Conservation (phyloP, 108 stramenopile species). For the Cyclotella kingstonii region DNA sequence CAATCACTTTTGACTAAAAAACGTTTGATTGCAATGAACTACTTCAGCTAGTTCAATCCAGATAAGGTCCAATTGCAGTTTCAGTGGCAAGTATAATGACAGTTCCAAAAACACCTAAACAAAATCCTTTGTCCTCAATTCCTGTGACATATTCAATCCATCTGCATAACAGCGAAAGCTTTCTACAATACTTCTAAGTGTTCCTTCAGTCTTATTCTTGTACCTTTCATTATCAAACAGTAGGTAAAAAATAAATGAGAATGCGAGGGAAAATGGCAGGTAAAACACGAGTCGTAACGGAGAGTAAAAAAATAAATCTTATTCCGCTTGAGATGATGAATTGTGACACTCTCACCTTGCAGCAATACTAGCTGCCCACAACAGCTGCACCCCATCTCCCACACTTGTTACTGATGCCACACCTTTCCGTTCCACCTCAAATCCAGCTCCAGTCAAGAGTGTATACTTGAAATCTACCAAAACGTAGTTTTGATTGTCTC, state of each 20-base stretch:
- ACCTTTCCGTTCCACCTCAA: slow-evolving; percentile 91
- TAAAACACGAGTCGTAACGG: neutral
- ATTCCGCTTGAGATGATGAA: no score
- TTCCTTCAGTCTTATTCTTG: slow-evolving; percentile 73
- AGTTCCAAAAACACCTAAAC: neutral
- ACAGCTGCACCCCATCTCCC: slow-evolving; percentile 73
- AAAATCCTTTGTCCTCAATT: slow-evolving; percentile 24
- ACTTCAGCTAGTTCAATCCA: no score
- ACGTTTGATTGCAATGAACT: no score
- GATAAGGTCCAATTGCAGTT: no score
- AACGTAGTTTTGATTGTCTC: slow-evolving; percentile 55
- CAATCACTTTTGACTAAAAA: slow-evolving; percentile 1
- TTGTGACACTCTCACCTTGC: slow-evolving; percentile 26
- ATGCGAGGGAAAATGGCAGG: neutral
- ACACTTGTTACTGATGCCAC: slow-evolving; percentile 83
- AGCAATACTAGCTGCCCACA: slow-evolving; percentile 79
- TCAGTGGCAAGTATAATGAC: neutral
- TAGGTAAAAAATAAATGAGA: neutral
- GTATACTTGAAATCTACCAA: slow-evolving; percentile 93
- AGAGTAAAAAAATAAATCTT: no score
- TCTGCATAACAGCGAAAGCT: slow-evolving; percentile 82
- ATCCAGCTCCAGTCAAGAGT: slow-evolving; percentile 94
- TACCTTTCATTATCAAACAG: slow-evolving; percentile 16
- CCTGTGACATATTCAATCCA: slow-evolving; percentile 64
- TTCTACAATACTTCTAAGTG: slow-evolving; percentile 61